These are phyloP conservation scores for Trichopus zeylanicus DNA, from an alignment of 116 monocot genomes.

Conservation along the genomic window DNA sequence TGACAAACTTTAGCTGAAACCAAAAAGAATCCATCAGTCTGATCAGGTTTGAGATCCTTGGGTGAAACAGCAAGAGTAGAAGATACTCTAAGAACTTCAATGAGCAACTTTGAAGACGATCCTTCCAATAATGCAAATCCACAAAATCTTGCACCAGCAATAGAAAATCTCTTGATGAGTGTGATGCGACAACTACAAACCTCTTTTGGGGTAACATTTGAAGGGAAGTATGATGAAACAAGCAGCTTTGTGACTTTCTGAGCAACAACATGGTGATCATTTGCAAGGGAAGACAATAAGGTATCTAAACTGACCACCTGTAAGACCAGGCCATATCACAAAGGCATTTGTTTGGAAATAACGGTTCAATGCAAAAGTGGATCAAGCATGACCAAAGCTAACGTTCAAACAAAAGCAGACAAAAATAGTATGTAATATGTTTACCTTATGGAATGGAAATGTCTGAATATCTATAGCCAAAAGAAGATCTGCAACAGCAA, in stretches of 20 bases:
- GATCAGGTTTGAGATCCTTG: conserved; percentile 39
- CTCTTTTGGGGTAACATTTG: conserved; percentile 46
- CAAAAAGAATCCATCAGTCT: conserved; percentile 57
- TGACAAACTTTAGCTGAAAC: conserved; percentile 60
- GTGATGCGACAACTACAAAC: conserved; percentile 65
- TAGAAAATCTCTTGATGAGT: conserved; percentile 71
- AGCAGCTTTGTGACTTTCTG: conserved; percentile 77
- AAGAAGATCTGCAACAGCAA: conserved; percentile 67
- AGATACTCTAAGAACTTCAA: conserved; percentile 56
- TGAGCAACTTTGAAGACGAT: conserved; percentile 56
- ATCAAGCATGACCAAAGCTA: background rate
- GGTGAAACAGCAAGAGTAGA: conserved; percentile 32
- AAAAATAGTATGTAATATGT: no score
- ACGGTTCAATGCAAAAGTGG: background rate
- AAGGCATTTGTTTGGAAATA: background rate
- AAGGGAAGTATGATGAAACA: conserved; percentile 86
- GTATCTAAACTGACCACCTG: conserved; percentile 72
- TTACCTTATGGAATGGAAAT: conserved; percentile 79
- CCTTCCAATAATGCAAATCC: conserved; percentile 78
- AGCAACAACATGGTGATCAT: conserved; percentile 73
- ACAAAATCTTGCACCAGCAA: conserved; percentile 92
- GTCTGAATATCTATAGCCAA: conserved; percentile 57
- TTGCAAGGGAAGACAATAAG: conserved; percentile 62
- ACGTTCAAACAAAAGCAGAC: background rate
- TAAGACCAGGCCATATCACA: background rate